Conservation (phyloP, 306 rosid species). For the Cicer judaicum region DNA sequence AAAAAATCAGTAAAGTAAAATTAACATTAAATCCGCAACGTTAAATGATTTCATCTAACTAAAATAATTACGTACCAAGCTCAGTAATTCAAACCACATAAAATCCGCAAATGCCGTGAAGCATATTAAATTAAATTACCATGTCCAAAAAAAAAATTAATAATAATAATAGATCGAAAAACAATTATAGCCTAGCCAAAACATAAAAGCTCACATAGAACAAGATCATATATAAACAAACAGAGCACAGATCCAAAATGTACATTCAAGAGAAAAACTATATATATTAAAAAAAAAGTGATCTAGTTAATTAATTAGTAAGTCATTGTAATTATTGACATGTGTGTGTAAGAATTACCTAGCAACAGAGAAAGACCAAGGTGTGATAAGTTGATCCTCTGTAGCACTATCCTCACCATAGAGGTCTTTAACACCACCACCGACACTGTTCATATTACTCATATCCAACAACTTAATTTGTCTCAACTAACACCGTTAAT, state of each 20-base stretch:
- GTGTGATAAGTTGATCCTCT: slow-evolving; percentile 82
- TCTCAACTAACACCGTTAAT: neutral
- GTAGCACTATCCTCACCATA: slow-evolving; percentile 82
- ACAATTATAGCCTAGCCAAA: too few relatives aligned
- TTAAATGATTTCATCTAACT: too few relatives aligned
- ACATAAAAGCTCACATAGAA: neutral
- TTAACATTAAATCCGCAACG: too few relatives aligned
- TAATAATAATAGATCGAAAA: too few relatives aligned
- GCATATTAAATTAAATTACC: too few relatives aligned
- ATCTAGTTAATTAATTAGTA: neutral
- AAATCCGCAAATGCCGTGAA: too few relatives aligned
- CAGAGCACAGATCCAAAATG: slow-evolving; percentile 43
- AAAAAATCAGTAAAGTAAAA: neutral
- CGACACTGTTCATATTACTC: slow-evolving; percentile 37
- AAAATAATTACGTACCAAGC: too few relatives aligned
- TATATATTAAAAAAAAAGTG: neutral
- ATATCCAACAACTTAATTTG: neutral
- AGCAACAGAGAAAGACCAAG: slow-evolving; percentile 82
- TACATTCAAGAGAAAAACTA: neutral
- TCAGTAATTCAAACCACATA: too few relatives aligned
- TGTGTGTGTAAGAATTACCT: slow-evolving; percentile 52
- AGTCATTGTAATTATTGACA: too few relatives aligned
- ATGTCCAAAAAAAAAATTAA: too few relatives aligned
- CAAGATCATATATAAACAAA: neutral
- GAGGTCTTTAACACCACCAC: slow-evolving; percentile 67